Base-by-base conservation (phyloP, 495 filamentous ascomycete species). In the Amphirosellinia nigrospora region DNA sequence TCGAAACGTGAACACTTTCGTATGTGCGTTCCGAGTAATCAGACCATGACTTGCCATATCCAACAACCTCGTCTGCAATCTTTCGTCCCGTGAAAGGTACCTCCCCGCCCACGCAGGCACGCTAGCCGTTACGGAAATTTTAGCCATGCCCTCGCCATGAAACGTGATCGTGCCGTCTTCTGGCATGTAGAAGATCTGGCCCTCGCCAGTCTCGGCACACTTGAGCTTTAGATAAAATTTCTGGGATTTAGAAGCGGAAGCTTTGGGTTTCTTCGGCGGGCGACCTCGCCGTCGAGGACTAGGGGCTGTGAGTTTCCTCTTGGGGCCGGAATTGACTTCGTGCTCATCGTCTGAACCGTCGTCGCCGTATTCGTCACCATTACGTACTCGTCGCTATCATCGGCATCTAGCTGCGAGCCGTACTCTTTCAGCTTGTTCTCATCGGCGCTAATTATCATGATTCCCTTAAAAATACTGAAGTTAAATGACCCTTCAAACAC, bases 141-240 rank as follows among this genome's bases (percentile, higher is more conserved):
- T 70, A 15, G 71, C 66, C 46, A 74, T 73, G 21, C 61, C 67
- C 4, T 61, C 36, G 50, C 74, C 71, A 41, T 73, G 62, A 64
- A 80, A 80, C 19, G 45, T 73, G 68, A 80, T 75, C 70, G 59
- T 70, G 30, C 78, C 75, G 16, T 66, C 34, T 19, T 73, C 21
- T 23, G 68, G 30, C 3, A 8, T 19, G 2, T 46, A 38, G n/a
- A 67, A 46, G 45, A 74, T 74, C 68, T 69, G 28, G 23, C 75
- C 72, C 66, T 76, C 72, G 6, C 69, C 71, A 3, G 73, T 78
- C 56, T 80, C 76, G 39, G 53, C 62, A 48, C 73, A 70, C 39
- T 66, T 73, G 43, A 71, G 63, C 43, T 50, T 72, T 13, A 77
- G 53, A 21, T 59, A 72, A 50, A 73, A 75, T 30, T 63, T 61